Base-by-base conservation (phyloP, 495 filamentous ascomycete genomes). In the Bryoglossum gracile region DNA sequence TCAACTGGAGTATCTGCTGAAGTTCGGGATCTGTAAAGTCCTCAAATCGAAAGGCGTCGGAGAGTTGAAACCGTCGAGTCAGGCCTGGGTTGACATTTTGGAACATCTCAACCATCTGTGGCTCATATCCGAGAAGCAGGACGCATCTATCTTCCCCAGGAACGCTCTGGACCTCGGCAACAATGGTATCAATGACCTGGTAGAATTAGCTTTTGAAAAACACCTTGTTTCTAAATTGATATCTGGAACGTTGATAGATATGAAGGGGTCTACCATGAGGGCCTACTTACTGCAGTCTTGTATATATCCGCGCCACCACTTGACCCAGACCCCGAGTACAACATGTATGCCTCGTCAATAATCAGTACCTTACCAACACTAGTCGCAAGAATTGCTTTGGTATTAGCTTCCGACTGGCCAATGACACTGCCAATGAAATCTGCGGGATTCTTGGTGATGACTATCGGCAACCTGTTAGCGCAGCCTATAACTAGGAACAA, bases 141-240 rank as follows among this genome's bases (percentile, higher is more conserved):
- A 92, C 82, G 46, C 86, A 91, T 14, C 82, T 74, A 61, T 92
- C 86, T 26, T 89, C 86, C 0, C 84, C 83, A 0, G 86, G 82
- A 0, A 76, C 74, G 53, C 78, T 85, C 44, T 91, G 87, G 0
- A 94, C 78, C 48, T 92, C 84, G 0, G 86, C 83, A 2, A 91
- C 87, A n/a, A 92, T 81, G 3, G 87, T 91, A 46, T 88, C 82
- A 4, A 86, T 65, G 8, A 87, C 26, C 26, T 30, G 13, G 26
- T 13, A 30, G 13, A 5, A 30, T 5, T 30, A 6, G 13, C 6
- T 5, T 5, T 6, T 30, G 26, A 30, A 30, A 6, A 30, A 6
- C 26, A 30, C 26, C 6, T 5, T 5, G 26, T 6, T 5, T 13
- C 26, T 6, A 30, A 13, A 6, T 30, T 13, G 5, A 6, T 13